Conservation (phyloP, 1,284 basidiomycete species). For the Sporisorium graminicola region DNA sequence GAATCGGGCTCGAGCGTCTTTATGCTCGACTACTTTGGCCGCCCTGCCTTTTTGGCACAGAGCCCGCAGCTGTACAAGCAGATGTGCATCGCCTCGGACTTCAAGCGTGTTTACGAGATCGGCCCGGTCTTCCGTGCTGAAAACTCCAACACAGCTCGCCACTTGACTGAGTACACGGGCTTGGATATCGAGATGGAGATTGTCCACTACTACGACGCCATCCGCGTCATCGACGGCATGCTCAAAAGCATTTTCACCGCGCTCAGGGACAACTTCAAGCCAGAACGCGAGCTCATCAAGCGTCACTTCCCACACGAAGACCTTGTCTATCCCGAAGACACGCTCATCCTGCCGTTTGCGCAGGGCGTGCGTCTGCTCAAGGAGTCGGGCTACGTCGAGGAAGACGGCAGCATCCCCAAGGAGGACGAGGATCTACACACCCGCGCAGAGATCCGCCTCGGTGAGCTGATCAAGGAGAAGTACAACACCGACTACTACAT, state of each 20-base stretch:
- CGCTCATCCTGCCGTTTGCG: conserved; percentile 78
- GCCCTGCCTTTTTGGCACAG: conserved; percentile 64
- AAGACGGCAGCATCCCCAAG: conserved; percentile 59
- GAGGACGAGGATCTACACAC: conserved; percentile 75
- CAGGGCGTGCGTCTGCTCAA: conserved; percentile 83
- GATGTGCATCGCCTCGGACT: conserved; percentile 66
- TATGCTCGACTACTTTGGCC: conserved; percentile 66
- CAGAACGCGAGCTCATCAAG: conserved; percentile 54
- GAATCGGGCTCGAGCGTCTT: conserved; percentile 66
- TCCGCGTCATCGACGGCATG: conserved; percentile 62
- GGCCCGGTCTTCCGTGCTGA: conserved; percentile 68
- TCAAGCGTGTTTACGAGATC: conserved; percentile 66
- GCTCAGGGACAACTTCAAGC: conserved; percentile 47
- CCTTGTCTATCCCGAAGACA: conserved; percentile 70
- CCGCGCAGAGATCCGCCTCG: conserved; percentile 91
- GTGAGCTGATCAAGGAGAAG: conserved; percentile 87
- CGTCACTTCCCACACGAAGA: conserved; percentile 59
- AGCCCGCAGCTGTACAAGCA: conserved; percentile 67
- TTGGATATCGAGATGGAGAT: conserved; percentile 68
- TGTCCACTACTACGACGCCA: conserved; percentile 65
- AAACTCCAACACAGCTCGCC: conserved; percentile 66
- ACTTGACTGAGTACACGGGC: conserved; percentile 67
- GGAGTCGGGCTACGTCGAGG: conserved; percentile 67
- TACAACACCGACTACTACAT: conserved; percentile 84
- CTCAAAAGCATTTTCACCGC: conserved; percentile 64